A percentile compares a stretch with the other conserved stretches of the same genome.
Evolutionary conservation across 331 rosid genomes (phyloP).

Genomic region (Saraca asoca): DNA sequence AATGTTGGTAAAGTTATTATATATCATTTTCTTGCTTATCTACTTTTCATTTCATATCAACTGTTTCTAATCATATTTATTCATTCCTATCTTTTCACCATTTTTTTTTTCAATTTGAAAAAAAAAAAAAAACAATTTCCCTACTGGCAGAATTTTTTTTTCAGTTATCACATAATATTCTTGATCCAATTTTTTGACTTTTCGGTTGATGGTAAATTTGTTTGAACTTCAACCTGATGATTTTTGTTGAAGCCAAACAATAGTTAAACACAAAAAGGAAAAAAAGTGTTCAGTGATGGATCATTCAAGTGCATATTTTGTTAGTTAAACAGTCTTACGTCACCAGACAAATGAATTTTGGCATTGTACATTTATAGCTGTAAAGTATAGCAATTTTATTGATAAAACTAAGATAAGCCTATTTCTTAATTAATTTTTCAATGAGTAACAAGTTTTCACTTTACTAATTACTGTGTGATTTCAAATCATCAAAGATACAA

Average conservation of each 20-base stretch:
- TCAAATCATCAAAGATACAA: conserved; percentile 26
- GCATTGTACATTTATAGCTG: conserved; percentile 14
- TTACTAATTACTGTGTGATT: conserved; percentile 23
- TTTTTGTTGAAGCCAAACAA: background rate
- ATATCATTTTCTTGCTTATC: conserved; percentile 23
- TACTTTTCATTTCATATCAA: background rate
- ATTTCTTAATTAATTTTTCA: conserved; percentile 6
- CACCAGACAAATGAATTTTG: conserved; percentile 4
- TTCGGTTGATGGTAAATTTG: too few species aligned
- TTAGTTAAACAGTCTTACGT: conserved; percentile 28
- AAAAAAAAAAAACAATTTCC: background rate
- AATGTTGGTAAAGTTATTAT: conserved; percentile 25
- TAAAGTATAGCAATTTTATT: conserved; percentile 22
- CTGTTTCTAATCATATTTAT: conserved; percentile 1
- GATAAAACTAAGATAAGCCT: too few species aligned
- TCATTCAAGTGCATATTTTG: conserved; percentile 1
- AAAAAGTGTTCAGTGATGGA: background rate
- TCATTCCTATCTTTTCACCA: background rate
- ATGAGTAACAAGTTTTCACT: conserved; percentile 15
- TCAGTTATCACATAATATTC: conserved; percentile 1
- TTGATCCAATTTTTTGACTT: conserved; percentile 2
- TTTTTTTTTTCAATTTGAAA: background rate
- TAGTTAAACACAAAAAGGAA: background rate
- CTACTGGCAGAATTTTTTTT: background rate
- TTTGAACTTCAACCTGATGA: background rate